A percentile compares a stretch with the other conserved stretches of the same genome.
Evolutionary conservation across 441 rosid genomes (phyloP).

Genomic region (Capsella rubella): DNA sequence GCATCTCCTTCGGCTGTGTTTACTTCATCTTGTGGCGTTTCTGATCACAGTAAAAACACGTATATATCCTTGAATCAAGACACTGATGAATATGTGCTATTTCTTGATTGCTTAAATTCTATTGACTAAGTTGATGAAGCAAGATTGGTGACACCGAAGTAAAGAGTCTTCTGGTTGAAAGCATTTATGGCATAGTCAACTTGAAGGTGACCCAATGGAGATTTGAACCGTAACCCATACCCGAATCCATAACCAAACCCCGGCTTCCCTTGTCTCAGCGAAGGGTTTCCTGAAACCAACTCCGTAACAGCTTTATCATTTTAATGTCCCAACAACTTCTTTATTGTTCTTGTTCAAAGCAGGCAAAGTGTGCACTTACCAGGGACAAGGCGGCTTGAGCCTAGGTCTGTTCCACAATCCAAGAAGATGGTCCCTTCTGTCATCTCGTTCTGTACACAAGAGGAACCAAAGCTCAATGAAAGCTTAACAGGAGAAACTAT

Average conservation of each 20-base stretch:
- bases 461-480: slow-evolving; percentile 18
- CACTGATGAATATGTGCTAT: slow-evolving; percentile 25
- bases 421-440: slow-evolving; percentile 82
- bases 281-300: slow-evolving; percentile 79
- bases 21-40: slow-evolving; percentile 22
- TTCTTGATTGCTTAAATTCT: slow-evolving; percentile 24
- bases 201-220: slow-evolving; percentile 82
- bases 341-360: neutral
- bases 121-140: slow-evolving; percentile 47
- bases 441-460: slow-evolving; percentile 63
- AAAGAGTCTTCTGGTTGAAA: slow-evolving; percentile 84
- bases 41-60: slow-evolving; percentile 16
- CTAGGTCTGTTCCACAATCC: slow-evolving; percentile 94
- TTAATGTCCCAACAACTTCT: neutral
- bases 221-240: slow-evolving; percentile 80
- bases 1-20: neutral
- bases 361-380: slow-evolving; percentile 57
- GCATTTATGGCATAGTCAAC: slow-evolving; percentile 86
- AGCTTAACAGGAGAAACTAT: neutral
- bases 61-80: slow-evolving; percentile 33
- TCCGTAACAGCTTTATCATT: neutral
- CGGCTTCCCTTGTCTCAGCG: slow-evolving; percentile 82
- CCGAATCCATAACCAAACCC: slow-evolving; percentile 90
- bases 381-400: slow-evolving; percentile 89
- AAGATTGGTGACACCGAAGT: slow-evolving; percentile 85